Conservation (phyloP, 108 stramenopile genomes). For the Aurantiochytrium sp. region DNA sequence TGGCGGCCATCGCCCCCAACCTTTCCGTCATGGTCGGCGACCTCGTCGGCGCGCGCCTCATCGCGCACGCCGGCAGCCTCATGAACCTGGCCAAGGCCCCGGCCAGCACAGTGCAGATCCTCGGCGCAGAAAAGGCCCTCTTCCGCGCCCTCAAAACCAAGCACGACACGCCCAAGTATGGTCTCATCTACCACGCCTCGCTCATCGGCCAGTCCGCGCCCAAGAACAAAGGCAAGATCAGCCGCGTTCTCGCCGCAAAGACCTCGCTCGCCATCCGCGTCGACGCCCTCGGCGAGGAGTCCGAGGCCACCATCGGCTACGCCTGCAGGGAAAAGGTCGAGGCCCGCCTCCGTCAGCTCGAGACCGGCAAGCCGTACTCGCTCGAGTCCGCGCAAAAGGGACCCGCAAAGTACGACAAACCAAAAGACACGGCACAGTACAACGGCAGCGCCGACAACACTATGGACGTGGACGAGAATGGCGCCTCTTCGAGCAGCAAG, state of each 20-base stretch:
- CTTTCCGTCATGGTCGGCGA: conserved; percentile 97
- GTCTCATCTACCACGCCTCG: conserved; percentile 98
- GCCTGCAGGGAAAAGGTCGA: conserved; percentile 96
- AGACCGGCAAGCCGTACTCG: conserved; percentile 68
- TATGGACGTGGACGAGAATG: conserved; percentile 52
- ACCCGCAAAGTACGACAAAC: conserved; percentile 43
- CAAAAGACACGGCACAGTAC: conserved; percentile 69
- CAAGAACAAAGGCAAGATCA: conserved; percentile 99
- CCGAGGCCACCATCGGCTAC: conserved; percentile 88
- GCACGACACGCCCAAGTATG: conserved; percentile 99
- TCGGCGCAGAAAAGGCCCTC: conserved; percentile 99
- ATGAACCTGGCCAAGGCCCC: conserved; percentile 99
- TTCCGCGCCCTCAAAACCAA: conserved; percentile 99
- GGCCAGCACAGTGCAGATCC: conserved; percentile 97
- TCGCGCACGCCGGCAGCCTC: conserved; percentile 94
- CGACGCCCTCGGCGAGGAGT: conserved; percentile 89
- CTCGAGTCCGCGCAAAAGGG: conserved; percentile 61
- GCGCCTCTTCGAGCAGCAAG: conserved; percentile 58
- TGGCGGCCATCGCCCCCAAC: conserved; percentile 99
- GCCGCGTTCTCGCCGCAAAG: conserved; percentile 97
- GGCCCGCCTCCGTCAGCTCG: conserved; percentile 87
- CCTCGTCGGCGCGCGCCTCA: conserved; percentile 94
- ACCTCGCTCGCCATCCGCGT: conserved; percentile 92
- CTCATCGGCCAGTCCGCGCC: conserved; percentile 97
- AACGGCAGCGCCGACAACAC: conserved; percentile 79